Percentiles rank a stretch among this genome's conserved stretches.
These are phyloP conservation scores for Candida gigantensis DNA, from an alignment of 1,139 yeast genomes.

Conservation along the genomic window DNA sequence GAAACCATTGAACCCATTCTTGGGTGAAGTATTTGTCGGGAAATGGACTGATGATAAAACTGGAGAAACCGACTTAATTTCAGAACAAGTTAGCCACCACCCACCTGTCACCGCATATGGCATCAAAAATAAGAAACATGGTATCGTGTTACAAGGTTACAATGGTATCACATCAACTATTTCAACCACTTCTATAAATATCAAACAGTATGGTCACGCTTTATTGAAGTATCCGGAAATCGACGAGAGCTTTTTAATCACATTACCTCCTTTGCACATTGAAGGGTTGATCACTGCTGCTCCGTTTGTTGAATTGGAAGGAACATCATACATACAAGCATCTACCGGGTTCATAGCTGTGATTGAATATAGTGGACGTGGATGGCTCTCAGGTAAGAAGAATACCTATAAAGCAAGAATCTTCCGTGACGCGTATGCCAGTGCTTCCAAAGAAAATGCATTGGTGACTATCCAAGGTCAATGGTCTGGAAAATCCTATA, in stretches of 20 bases:
- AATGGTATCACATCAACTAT: slow-evolving; percentile 86
- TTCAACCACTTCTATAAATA: slow-evolving; percentile 71
- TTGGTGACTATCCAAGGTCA: slow-evolving; percentile 83
- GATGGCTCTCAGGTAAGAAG: slow-evolving; percentile 95
- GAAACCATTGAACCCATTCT: slow-evolving; percentile 92
- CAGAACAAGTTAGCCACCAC: slow-evolving; percentile 95
- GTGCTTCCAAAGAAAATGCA: slow-evolving; percentile 59
- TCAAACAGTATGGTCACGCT: slow-evolving; percentile 93
- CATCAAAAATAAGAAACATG: slow-evolving; percentile 67
- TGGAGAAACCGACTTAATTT: slow-evolving; percentile 73
- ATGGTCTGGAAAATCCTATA: slow-evolving; percentile 79
- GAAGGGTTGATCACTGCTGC: slow-evolving; percentile 90
- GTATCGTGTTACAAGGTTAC: slow-evolving; percentile 78
- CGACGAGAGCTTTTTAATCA: slow-evolving; percentile 72
- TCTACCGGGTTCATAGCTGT: slow-evolving; percentile 74
- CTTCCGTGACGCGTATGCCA: slow-evolving; percentile 52
- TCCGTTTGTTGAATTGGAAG: slow-evolving; percentile 89
- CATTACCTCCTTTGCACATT: slow-evolving; percentile 94
- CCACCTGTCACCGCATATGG: slow-evolving; percentile 94
- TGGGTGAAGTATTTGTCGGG: slow-evolving; percentile 91
- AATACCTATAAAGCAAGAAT: slow-evolving; percentile 87
- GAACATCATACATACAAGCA: slow-evolving; percentile 77
- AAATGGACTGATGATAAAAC: slow-evolving; percentile 61
- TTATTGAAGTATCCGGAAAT: slow-evolving; percentile 59
- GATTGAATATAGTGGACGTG: slow-evolving; percentile 86